Conservation (phyloP, 2,329 filamentous ascomycete genomes). For the Neofusicoccum ribis region DNA sequence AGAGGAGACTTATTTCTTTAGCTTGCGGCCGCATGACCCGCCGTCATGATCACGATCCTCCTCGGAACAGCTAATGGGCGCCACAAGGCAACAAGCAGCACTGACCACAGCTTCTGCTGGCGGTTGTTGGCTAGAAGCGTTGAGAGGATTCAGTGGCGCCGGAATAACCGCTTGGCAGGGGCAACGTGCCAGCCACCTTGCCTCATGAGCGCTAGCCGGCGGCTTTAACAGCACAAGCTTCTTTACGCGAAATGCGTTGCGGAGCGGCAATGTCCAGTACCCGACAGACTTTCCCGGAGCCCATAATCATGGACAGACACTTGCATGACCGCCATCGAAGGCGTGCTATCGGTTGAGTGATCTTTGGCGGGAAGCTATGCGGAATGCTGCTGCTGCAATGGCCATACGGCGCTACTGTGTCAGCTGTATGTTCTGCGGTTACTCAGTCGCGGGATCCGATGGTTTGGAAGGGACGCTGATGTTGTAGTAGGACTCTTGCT, state of each 20-base stretch:
- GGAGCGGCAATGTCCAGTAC: too few relatives aligned
- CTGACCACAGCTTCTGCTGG: neutral
- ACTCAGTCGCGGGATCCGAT: too few relatives aligned
- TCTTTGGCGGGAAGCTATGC: too few relatives aligned
- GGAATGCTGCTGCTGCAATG: too few relatives aligned
- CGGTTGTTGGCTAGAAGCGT: neutral
- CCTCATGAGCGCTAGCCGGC: neutral
- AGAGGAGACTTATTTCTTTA: neutral
- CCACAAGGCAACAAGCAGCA: slow-evolving; percentile 7
- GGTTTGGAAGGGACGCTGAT: too few relatives aligned
- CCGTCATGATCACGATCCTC: neutral
- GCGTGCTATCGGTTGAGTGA: too few relatives aligned
- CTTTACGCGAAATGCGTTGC: neutral
- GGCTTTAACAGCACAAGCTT: neutral
- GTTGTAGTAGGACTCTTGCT: too few relatives aligned
- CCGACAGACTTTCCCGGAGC: too few relatives aligned
- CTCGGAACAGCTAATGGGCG: neutral
- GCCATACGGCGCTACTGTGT: too few relatives aligned
- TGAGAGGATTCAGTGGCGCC: neutral
- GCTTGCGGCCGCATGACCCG: neutral
- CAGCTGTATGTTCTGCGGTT: too few relatives aligned
- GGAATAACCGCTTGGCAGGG: neutral
- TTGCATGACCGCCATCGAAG: too few relatives aligned
- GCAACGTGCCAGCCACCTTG: neutral
- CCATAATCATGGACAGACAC: too few relatives aligned